Base-by-base conservation (phyloP, 352 stramenopile species). In the Pythium brassicae region DNA sequence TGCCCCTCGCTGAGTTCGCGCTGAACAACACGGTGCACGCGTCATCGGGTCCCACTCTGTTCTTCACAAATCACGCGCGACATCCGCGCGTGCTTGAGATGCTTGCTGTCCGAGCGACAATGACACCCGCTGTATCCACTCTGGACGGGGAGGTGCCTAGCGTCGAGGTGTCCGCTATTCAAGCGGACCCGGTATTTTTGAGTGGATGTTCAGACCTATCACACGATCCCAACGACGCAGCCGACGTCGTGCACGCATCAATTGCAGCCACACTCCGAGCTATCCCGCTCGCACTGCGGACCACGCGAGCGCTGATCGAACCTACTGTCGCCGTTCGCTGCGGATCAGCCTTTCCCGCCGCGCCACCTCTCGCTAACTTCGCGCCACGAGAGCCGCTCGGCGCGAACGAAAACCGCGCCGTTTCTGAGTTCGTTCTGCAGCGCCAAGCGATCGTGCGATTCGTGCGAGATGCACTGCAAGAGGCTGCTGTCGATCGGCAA, bases 1-100 rank as follows among this genome's bases (percentile, higher is more conserved):
- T 74, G 7, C 56, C 63, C 12, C 43, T 71, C n/a, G 59, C 42
- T 5, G 64, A 69, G 43, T 66, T 66, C 15, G 56, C 59, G 3
- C 50, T 71, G 6, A 71, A 66, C 49, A 69, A 69, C 50, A 42
- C 54, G 0, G 48, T 61, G 0, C 63, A 75, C 23, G 48, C 59
- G 1, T 71, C 60, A 10, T 69, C 67, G 0, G 59, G 57, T 10
- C 23, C 59, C 9, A 67, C 56, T 0, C 60, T 63, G 2, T 72
- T 75, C 35, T 71, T 47, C 19, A 27, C 65, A 4, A 35, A 35
- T 35, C 29, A 35, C 29, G 29, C 29, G 29, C 29, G 29, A 35
- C 29, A 10, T 10, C 29, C 29, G 29, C 10, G 29, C 29, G 29
- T 35, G 0, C 43, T n/a, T 29, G 56, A 51, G 2, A 39, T 63